These are phyloP conservation scores for Solanum commersonii DNA, from an alignment of 257 asterid species.

Conservation along the genomic window DNA sequence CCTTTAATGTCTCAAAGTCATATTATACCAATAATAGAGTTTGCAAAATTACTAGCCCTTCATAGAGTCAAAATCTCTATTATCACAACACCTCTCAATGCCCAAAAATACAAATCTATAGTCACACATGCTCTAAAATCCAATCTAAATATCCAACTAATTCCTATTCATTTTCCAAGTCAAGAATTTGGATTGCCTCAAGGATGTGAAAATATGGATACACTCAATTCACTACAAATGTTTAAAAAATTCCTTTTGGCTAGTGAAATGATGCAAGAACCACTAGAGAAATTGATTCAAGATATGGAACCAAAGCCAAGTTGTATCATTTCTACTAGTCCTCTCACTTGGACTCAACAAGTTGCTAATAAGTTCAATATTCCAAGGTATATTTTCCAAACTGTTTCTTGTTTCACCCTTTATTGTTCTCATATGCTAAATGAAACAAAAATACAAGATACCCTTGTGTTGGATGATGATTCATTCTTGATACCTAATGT, in stretches of 20 bases:
- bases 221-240: constrained; percentile 14
- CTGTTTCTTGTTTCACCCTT: constrained; percentile 47
- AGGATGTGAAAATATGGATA: constrained; percentile 40
- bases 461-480: constrained; percentile 6
- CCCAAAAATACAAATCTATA: constrained; percentile 3
- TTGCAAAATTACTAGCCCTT: constrained; percentile 27
- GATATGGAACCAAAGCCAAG: constrained; percentile 24
- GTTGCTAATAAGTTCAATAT: constrained; percentile 20
- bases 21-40: constrained; percentile 38
- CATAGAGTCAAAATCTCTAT: constrained; percentile 30
- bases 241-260: constrained; percentile 23
- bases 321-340: constrained; percentile 31
- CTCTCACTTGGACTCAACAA: constrained; percentile 25
- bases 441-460: background rate
- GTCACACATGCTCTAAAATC: constrained; percentile 17
- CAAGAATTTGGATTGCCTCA: constrained; percentile 33
- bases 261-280: constrained; percentile 17
- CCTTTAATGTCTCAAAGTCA: constrained; percentile 59
- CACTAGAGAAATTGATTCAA: constrained; percentile 23
- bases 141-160: constrained; percentile 11
- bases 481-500: constrained; percentile 24
- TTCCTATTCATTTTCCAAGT: constrained; percentile 26
- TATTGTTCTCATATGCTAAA: constrained; percentile 17
- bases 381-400: constrained; percentile 43
- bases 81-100: constrained; percentile 31